Percentiles rank a stretch among this genome's conserved stretches.
Evolutionary conservation across 331 rosid genomes (phyloP).

Genomic region (Stylosanthes scabra): DNA sequence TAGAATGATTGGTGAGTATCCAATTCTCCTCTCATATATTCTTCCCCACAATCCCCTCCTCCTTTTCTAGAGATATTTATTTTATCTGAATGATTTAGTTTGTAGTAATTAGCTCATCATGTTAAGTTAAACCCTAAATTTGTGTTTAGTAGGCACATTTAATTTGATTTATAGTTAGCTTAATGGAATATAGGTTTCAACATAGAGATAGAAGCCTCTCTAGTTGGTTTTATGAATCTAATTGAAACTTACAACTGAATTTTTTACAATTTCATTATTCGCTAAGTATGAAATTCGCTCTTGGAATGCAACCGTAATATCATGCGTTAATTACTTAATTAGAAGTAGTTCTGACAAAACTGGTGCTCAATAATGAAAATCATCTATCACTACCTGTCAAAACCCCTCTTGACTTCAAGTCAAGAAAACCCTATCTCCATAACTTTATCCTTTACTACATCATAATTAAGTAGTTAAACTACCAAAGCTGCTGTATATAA

Average conservation of each 20-base stretch:
- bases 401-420: neutral
- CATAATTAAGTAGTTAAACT: neutral
- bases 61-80: neutral
- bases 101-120: neutral
- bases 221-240: neutral
- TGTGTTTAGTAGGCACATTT: neutral
- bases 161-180: neutral
- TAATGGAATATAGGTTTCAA: neutral
- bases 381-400: neutral
- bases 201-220: neutral
- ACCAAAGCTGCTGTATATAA: neutral
- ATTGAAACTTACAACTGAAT: neutral
- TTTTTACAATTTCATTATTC: neutral
- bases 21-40: conserved; percentile 31
- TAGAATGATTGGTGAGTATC: conserved; percentile 35
- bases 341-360: neutral
- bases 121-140: neutral
- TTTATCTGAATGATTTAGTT: neutral
- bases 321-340: neutral
- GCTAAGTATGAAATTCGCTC: no score
- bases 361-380: neutral
- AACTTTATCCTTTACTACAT: neutral
- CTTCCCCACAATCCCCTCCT: neutral
- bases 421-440: neutral
- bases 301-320: conserved; percentile 9